Evolutionary conservation across 805 yeast species (phyloP).

Genomic region (Yamadazyma paraphyllophila): DNA sequence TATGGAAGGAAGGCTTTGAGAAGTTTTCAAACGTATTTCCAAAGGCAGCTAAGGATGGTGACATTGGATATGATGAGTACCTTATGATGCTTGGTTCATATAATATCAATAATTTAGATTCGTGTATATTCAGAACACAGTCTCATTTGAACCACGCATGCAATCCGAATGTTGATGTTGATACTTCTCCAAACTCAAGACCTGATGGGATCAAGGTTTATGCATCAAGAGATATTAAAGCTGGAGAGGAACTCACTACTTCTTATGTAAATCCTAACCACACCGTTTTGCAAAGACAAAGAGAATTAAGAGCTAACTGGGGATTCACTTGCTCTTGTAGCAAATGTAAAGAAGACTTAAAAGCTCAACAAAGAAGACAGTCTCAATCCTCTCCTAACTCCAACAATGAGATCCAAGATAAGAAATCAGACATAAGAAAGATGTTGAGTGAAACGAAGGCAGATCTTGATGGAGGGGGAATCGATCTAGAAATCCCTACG

Average conservation of each 20-base stretch:
- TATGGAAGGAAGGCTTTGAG: slow-evolving; percentile 60
- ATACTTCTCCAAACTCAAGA: slow-evolving; percentile 36
- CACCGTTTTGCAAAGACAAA: slow-evolving; percentile 59
- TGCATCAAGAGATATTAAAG: slow-evolving; percentile 56
- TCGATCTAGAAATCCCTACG: slow-evolving; percentile 47
- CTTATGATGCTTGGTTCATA: slow-evolving; percentile 65
- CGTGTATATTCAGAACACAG: slow-evolving; percentile 57
- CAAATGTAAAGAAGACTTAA: slow-evolving; percentile 60
- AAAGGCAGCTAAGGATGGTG: slow-evolving; percentile 15
- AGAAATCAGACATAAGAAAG: slow-evolving; percentile 42
- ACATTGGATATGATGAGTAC: slow-evolving; percentile 50
- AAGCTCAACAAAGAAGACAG: slow-evolving; percentile 44
- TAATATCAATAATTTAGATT: slow-evolving; percentile 70
- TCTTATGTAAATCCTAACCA: slow-evolving; percentile 69
- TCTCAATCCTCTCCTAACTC: slow-evolving; percentile 19
- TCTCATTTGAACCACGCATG: slow-evolving; percentile 78
- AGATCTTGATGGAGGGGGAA: slow-evolving; percentile 38
- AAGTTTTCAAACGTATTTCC: slow-evolving; percentile 52
- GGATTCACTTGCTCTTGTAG: slow-evolving; percentile 72
- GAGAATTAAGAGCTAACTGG: slow-evolving; percentile 70
- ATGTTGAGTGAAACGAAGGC: slow-evolving; percentile 43
- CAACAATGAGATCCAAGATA: slow-evolving; percentile 15
- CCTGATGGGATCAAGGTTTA: slow-evolving; percentile 56
- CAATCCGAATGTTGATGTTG: slow-evolving; percentile 63
- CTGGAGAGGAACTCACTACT: slow-evolving; percentile 67